Evolutionary conservation across 257 asterid genomes (phyloP), one percentile per base, ranked within the genome.

Genomic region (Primulina huaijiensis): DNA sequence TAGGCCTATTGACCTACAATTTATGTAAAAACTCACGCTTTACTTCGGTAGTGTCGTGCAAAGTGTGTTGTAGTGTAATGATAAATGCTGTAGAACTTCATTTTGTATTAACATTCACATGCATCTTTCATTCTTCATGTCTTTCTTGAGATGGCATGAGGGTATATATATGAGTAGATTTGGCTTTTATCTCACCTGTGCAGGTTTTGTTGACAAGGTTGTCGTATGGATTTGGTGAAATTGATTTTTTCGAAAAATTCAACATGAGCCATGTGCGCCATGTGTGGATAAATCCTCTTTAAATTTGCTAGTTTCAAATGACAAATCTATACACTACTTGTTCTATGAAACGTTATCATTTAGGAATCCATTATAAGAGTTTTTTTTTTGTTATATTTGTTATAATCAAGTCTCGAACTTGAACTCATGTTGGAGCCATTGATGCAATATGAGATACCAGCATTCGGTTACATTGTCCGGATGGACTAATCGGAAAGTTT

Each of bases 11-110:
- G 64, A 67, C 55, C n/a, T 33, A 63, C 75, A 17, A 16, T 58
- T 43, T 50, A 38, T 58, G 77, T 80, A 30, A 61, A 66, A 65
- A 8, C 21, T 14, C 53, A 17, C 53, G n/a, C 72, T 69, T n/a
- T 21, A 59, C 74, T 46, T 11, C 6, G 60, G 71, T 43, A 75
- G 52, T 25, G 43, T 72, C 65, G 57, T 16, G 57, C 16, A 17
- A 50, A 17, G 57, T 50, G 57, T 50, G 20, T 63, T 56, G 74
- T 73, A 8, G 60, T 38, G 14, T 30, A 25, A 19, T 66, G 68
- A 65, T n/a, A 31, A 30, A 34, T 46, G 74, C 64, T 58, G 10
- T 72, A 43, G 69, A 69, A 68, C 65, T 71, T 65, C 72, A 40
- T 69, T 25, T 50, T 71, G 71, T 70, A 6, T 27, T 21, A 63